Evolutionary conservation across 2,329 filamentous ascomycete genomes (phyloP), one percentile per base, ranked within the genome.

Genomic region (Xylaria sp.): DNA sequence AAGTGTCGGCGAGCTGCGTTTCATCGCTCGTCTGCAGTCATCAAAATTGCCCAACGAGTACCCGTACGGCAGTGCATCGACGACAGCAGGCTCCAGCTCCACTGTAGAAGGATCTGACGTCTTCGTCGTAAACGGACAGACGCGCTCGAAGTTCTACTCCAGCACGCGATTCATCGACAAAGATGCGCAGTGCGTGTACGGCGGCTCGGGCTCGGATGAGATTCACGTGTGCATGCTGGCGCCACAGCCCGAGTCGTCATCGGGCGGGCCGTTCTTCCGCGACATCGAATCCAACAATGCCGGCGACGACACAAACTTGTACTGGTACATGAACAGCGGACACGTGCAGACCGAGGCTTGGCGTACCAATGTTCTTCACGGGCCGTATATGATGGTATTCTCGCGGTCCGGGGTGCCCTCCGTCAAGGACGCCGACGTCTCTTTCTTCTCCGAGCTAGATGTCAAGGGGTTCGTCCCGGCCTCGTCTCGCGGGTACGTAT

Each of bases 111-210:
- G 84, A 49, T 85, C 83, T 0, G 86, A 88, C 66, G 85, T 88
- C 65, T 92, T 86, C 74, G 68, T 88, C 9, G 87, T 92, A 53
- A 79, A 82, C 70, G 86, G 88, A 26, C 81, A 92, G 76, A 92
- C 89, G 0, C 85, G 89, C 46, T 89, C 86, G 79, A 92, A 92
- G 78, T 92, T 92, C 81, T 92, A 90, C 80, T 90, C 88, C 1
- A 89, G 87, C 67, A 83, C 90, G 70, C 84, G 89, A n/a, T 92
- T 90, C 79, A 91, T 92, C 75, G 90, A 92, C 76, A 89, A 90
- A 73, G 81, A 87, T 53, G 83, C 86, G 31, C 89, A 90, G 76
- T 92, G 89, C 77, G 86, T 89, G 44, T 85, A 84, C 67, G 85
- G 86, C 26, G 82, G 81, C 67, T 79, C 77, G 38, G 74, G 81